These are phyloP conservation scores for Cercospora berteroae DNA, from an alignment of 2,329 filamentous ascomycete species.

Conservation along the genomic window DNA sequence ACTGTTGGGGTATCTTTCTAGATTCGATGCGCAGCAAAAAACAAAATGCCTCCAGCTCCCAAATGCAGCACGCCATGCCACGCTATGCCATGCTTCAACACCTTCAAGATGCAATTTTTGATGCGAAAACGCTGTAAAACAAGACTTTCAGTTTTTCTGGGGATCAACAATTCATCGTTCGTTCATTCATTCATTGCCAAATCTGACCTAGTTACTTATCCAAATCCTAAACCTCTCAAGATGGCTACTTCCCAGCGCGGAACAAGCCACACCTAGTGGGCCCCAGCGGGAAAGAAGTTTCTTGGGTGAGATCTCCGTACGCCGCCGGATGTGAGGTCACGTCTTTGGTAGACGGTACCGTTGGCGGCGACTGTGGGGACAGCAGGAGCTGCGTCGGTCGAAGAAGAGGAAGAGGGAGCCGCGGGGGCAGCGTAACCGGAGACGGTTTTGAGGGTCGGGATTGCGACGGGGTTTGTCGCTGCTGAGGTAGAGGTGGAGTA, in stretches of 20 bases:
- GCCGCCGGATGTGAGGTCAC: background rate
- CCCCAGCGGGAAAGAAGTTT: slow-evolving; percentile 3
- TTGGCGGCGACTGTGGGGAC: slow-evolving; percentile 12
- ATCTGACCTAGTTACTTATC: background rate
- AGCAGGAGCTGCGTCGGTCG: background rate
- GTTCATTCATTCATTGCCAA: background rate
- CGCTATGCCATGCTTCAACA: background rate
- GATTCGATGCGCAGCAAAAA: background rate
- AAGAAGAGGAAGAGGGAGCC: background rate
- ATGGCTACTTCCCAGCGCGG: background rate
- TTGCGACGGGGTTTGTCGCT: background rate
- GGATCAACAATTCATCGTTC: background rate
- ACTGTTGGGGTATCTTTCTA: background rate
- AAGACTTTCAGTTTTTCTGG: background rate
- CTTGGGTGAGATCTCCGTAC: background rate
- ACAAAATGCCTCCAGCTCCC: background rate
- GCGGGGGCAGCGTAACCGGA: background rate
- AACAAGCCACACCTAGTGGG: slow-evolving; percentile 3
- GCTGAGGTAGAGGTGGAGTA: slow-evolving; percentile 10
- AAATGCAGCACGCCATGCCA: background rate
- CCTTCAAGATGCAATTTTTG: background rate
- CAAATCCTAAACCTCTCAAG: background rate
- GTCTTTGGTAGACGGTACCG: slow-evolving; percentile 8
- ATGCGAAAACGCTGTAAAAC: background rate
- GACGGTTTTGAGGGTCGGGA: slow-evolving; percentile 2